Evolutionary conservation across 2,329 filamentous ascomycete genomes (phyloP).

Genomic region (Metarhizium rileyi): DNA sequence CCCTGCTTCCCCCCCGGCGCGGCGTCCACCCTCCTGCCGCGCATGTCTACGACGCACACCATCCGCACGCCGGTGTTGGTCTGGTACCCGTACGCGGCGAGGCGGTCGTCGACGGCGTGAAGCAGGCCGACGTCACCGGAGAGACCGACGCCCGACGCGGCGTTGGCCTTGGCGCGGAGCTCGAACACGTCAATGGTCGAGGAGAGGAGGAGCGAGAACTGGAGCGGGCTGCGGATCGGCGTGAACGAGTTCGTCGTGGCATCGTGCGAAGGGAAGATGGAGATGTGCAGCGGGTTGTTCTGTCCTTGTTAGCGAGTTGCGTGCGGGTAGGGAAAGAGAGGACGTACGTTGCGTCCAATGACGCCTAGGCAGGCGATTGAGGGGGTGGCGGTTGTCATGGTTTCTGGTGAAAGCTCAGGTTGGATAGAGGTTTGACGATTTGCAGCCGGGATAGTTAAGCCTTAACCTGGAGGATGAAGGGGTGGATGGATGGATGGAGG

Average conservation of each 20-base stretch:
- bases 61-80: constrained; percentile 93
- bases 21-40: constrained; percentile 50
- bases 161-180: constrained; percentile 64
- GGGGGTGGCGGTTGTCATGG: constrained; percentile 55
- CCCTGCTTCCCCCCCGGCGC: constrained; percentile 14
- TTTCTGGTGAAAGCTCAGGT: not conserved
- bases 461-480: no score
- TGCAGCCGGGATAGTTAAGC: not conserved
- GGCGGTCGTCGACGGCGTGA: constrained; percentile 85
- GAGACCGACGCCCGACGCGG: constrained; percentile 35
- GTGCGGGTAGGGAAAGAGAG: not conserved
- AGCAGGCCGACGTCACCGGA: constrained; percentile 86
- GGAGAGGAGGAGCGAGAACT: constrained; percentile 86
- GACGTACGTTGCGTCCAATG: constrained; percentile 78
- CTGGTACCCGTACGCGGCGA: constrained; percentile 91
- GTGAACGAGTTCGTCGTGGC: constrained; percentile 39
- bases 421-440: not conserved
- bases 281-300: constrained; percentile 95
- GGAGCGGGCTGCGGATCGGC: constrained; percentile 62
- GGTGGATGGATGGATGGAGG: no score
- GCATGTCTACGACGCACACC: constrained; percentile 83
- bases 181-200: constrained; percentile 92
- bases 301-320: constrained; percentile 25
- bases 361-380: constrained; percentile 89
- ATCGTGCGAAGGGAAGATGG: constrained; percentile 72